phyloP scores from a whole-genome alignment of 1,139 yeast species.

The Yamadazyma atlantica region DNA sequence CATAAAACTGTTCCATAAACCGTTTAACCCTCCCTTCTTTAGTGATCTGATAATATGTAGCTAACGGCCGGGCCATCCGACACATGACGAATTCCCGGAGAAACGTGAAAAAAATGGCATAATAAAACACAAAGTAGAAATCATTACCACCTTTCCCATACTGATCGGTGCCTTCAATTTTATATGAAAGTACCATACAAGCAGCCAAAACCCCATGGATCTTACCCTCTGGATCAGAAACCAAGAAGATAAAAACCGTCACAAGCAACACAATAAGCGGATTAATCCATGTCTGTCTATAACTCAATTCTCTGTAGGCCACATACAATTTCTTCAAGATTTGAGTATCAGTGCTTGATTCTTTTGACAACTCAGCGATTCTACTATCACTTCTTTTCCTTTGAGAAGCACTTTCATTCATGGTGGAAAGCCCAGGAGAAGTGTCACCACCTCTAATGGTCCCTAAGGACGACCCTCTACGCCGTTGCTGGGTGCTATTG shows the following conservation, averaged over 20 bases:
- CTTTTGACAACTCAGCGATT: constrained; percentile 26
- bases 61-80: constrained; percentile 70
- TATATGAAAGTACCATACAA: constrained; percentile 71
- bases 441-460: constrained; percentile 56
- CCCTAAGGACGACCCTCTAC: constrained; percentile 59
- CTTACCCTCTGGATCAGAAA: constrained; percentile 53
- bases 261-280: constrained; percentile 54
- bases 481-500: constrained; percentile 21
- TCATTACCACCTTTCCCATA: constrained; percentile 91
- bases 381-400: constrained; percentile 36
- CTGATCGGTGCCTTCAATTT: constrained; percentile 51
- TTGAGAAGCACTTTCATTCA: constrained; percentile 39
- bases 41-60: constrained; percentile 51
- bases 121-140: constrained; percentile 72
- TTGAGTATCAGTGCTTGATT: constrained; percentile 39
- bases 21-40: constrained; percentile 65
- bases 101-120: constrained; percentile 86
- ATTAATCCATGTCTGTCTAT: constrained; percentile 76
- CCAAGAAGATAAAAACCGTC: constrained; percentile 39
- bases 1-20: constrained; percentile 91
- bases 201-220: constrained; percentile 58
- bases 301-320: constrained; percentile 59
- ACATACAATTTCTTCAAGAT: constrained; percentile 44
- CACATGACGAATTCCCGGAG: constrained; percentile 91
- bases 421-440: constrained; percentile 50